Conservation (phyloP, 495 filamentous ascomycete genomes). For the Trypethelium eluteriae region DNA sequence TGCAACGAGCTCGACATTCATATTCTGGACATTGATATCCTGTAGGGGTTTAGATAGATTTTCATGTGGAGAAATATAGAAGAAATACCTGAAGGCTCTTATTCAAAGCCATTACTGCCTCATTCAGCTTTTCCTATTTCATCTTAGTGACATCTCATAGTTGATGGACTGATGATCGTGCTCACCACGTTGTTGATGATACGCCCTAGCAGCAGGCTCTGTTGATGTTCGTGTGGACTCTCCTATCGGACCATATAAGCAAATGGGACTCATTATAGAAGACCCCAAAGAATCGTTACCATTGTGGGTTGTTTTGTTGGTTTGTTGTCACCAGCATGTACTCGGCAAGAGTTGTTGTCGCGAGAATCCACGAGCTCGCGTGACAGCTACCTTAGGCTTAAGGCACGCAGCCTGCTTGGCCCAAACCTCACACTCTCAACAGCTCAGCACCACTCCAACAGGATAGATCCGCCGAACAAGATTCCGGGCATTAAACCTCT, state of each 20-base stretch:
- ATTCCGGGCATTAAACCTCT: too few species aligned
- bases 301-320: background rate
- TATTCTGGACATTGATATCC: constrained; percentile 97
- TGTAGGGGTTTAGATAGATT: constrained; percentile 30
- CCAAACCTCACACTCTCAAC: too few species aligned
- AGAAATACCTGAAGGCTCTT: constrained; percentile 69
- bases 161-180: constrained; percentile 15
- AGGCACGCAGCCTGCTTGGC: too few species aligned
- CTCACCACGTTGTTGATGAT: constrained; percentile 96
- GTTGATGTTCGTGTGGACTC: constrained; percentile 95
- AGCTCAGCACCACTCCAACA: too few species aligned
- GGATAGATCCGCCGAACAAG: too few species aligned
- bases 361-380: background rate
- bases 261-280: too few species aligned
- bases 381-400: background rate
- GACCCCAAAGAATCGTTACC: background rate
- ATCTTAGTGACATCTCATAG: background rate
- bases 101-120: constrained; percentile 85
- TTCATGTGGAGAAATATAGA: background rate
- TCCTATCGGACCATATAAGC: constrained; percentile 48
- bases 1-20: constrained; percentile 94
- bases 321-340: background rate
- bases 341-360: background rate
- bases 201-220: constrained; percentile 81
- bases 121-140: constrained; percentile 89